Base-by-base conservation (phyloP, 164 flowering plant species). In the Liquidambar formosana region DNA sequence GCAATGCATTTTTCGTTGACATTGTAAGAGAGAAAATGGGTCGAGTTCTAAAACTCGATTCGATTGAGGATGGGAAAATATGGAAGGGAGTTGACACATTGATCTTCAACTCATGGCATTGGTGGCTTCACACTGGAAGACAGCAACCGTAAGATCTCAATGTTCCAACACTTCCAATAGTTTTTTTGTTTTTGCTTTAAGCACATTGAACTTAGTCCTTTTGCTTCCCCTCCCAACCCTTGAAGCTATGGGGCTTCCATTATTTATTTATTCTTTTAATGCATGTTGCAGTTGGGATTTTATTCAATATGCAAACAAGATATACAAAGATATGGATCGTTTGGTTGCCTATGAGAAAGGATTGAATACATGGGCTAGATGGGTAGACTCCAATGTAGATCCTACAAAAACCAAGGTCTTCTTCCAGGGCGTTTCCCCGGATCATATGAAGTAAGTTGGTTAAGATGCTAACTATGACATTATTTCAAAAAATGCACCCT, bases 281-380 rank as follows among this genome's bases (percentile, higher is more conserved):
- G n/a, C 56, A 44, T 9, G 44, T 51, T 52, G 41, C 64, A 76
- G 79, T 28, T 76, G 79, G 76, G 79, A 76, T n/a, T 72, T 48
- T 28, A 52, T 76, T 59, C 66, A 46, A 59, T 12, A 26, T 0
- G 73, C 67, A 5, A 27, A 25, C 4, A 49, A 19, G 10, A 1
- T 28, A 15, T 52, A 28, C 10, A 58, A 64, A 44, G 73, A 76
- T 18, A 76, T 76, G 76, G 60, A 72, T 47, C 47, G 74, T 5
- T 60, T 75, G 71, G 70, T 43, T 19, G 78, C 78, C 4, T 66
- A 16, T 38, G 8, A 54, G 23, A 65, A 27, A 15, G 78, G 58
- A 2, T 6, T 75, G 43, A 75, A 58, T 0, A 75, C 78, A 13
- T 75, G 78, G 78, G 66, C 66, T 10, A 68, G 46, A 10, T 76